Evolutionary conservation across 2,329 filamentous ascomycete species (phyloP), one percentile per base, ranked within the genome.

Genomic region (Ophiostoma pallidulum): DNA sequence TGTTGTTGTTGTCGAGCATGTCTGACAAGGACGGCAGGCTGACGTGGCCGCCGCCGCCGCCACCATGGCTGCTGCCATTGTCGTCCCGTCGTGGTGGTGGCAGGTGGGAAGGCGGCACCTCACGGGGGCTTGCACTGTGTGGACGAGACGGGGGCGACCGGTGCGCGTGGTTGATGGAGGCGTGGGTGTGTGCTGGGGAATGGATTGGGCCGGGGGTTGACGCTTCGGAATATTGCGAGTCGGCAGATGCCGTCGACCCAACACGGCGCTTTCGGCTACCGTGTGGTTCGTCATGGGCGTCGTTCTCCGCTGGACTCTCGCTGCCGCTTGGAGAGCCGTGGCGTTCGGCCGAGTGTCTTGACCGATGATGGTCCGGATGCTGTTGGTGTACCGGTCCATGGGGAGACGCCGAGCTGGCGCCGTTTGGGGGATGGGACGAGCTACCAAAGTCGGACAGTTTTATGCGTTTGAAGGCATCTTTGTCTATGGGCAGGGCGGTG

Each of bases 401-500:
- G 4, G 50, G 47, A 6, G 44, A 38, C 69, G 60, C 16, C 57
- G 59, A 26, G 63, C 47, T 49, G 59, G 58, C 20, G 26, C 24
- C 44, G n/a, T 51, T 16, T 1, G 48, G 32, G 2, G 45, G 12
- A 7, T 45, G 42, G 10, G 41, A 38, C 2, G 53, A 29, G 20
- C 26, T 48, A 13, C 60, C 18, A 51, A 61, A 56, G 13, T 76
- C 73, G 3, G 62, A 58, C 4, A 71, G 57, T 56, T 72, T 77
- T 8, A 69, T 57, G 35, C 74, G 63, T 50, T 77, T 79, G 8
- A 70, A 66, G 1, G 59, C 61, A 47, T 78, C 73, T 57, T 68
- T 71, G 47, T 71, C 69, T 72, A 39, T 20, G 28, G 33, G 7
- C 31, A 10, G 24, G n/a, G 31, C n/a, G 26, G 14, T 24, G 12